Conservation (phyloP, 768 basidiomycete genomes). For the Boletus subcaerulescens region DNA sequence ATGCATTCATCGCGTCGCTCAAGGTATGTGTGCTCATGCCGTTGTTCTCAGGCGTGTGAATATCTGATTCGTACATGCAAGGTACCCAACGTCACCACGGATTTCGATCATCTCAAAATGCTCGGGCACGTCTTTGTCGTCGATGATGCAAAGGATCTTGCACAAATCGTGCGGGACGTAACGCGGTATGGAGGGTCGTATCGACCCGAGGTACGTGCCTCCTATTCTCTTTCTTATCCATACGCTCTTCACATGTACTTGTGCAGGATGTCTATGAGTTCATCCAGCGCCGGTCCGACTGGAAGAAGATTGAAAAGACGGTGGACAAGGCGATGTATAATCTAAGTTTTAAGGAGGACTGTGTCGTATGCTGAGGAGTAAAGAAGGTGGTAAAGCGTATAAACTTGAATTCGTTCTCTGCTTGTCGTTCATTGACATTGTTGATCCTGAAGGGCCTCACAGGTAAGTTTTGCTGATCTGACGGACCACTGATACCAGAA, state of each 20-base stretch:
- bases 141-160: conserved; percentile 92
- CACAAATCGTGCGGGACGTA: conserved; percentile 93
- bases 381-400: too few relatives aligned
- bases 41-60: background rate
- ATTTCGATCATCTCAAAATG: conserved; percentile 96
- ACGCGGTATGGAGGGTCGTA: conserved; percentile 94
- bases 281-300: conserved; percentile 90
- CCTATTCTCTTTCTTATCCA: background rate
- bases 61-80: conserved; percentile 20
- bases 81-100: conserved; percentile 78
- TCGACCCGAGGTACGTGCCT: conserved; percentile 75
- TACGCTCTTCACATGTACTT: background rate
- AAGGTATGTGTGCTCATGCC: conserved; percentile 47
- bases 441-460: too few relatives aligned
- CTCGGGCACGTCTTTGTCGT: conserved; percentile 95
- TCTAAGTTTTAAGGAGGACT: conserved; percentile 91
- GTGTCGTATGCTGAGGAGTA: conserved; percentile 43
- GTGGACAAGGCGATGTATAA: conserved; percentile 97
- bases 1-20: conserved; percentile 82
- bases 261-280: conserved; percentile 90
- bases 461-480: too few relatives aligned
- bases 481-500: too few relatives aligned
- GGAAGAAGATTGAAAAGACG: conserved; percentile 97
- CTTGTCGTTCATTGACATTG: too few relatives aligned
- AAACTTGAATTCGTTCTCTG: too few relatives aligned